A percentile compares a stretch with the other conserved stretches of the same genome.
Evolutionary conservation across 768 basidiomycete species (phyloP).

Genomic region (Plicaturopsis crispa): DNA sequence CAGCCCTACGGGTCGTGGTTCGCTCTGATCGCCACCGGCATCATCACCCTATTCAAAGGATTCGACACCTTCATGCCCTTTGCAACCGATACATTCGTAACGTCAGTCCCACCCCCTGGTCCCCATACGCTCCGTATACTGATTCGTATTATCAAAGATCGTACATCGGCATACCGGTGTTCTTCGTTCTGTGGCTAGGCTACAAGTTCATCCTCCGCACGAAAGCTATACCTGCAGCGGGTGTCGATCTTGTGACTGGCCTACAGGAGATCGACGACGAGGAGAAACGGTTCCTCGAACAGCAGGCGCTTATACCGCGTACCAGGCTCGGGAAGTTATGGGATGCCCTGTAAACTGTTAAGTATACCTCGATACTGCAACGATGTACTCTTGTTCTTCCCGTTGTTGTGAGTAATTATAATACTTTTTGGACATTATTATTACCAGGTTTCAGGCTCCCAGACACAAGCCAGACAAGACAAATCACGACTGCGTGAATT

Average conservation of each 20-base stretch:
- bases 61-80: constrained; percentile 45
- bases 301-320: constrained; percentile 31
- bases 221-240: constrained; percentile 31
- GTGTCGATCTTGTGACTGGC: constrained; percentile 56
- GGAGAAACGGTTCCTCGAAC: constrained; percentile 41
- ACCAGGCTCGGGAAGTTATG: constrained; percentile 8
- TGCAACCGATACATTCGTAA: constrained; percentile 50
- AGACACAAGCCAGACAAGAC: too few species aligned
- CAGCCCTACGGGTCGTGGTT: constrained; percentile 57
- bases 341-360: constrained; percentile 5
- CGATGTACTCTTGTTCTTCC: too few species aligned
- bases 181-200: constrained; percentile 32
- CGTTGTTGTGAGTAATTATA: too few species aligned
- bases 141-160: constrained; percentile 21
- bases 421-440: too few species aligned
- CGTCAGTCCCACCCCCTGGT: constrained; percentile 37
- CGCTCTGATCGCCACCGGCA: constrained; percentile 41
- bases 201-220: constrained; percentile 35
- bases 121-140: constrained; percentile 6
- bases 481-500: too few species aligned
- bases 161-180: constrained; percentile 45
- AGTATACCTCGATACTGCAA: too few species aligned
- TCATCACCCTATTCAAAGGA: constrained; percentile 55
- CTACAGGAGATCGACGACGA: constrained; percentile 56
- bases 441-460: too few species aligned